Evolutionary conservation across 352 stramenopile genomes (phyloP), one percentile per base, ranked within the genome.

Genomic region (Phytophthora hybrid): DNA sequence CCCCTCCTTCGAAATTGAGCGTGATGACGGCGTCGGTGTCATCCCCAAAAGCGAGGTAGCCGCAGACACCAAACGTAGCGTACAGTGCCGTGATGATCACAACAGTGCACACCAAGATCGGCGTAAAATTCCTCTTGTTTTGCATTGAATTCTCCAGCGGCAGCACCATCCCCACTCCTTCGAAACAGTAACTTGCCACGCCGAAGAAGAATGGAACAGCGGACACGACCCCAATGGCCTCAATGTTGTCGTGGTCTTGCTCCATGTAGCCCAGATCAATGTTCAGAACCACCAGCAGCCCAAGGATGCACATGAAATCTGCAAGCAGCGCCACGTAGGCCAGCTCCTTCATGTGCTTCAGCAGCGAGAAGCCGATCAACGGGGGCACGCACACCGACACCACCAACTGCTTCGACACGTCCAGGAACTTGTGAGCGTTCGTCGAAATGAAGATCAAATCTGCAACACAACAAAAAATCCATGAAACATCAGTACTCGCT

Each of bases 361-460:
- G 82, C 70, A 98, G 81, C 11, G 95, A 94, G 51, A 98, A 88
- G 2, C 81, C 69, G 34, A 92, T 71, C 3, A 98, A 77, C 13
- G 84, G 86, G 1, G 87, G 81, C 5, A 94, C 73, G 23, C 85
- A 93, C 31, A 91, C 73, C 0, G 76, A 76, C 3, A 94, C 80
- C 19, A 92, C 77, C 31, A 90, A 54, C 16, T 78, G 70, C 19
- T 90, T 90, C 4, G 81, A 82, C 21, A 93, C 65, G 3, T 81
- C 71, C 51, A 89, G 73, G 66, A 97, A 93, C 31, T 84, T 91
- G 49, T 95, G 78, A 1, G 93, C 77, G 71, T 98, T 98, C 4
- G 90, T 85, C 11, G 90, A 82, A 55, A 98, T 98, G 65, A 98
- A 98, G 76, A 98, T 97, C 47, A 98, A 80, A 66, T 98, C 85